A percentile compares a stretch with the other conserved stretches of the same genome.
phyloP scores from a whole-genome alignment of 192 early-diverging fungal species.

The Rhizoclosmatium sp. region DNA sequence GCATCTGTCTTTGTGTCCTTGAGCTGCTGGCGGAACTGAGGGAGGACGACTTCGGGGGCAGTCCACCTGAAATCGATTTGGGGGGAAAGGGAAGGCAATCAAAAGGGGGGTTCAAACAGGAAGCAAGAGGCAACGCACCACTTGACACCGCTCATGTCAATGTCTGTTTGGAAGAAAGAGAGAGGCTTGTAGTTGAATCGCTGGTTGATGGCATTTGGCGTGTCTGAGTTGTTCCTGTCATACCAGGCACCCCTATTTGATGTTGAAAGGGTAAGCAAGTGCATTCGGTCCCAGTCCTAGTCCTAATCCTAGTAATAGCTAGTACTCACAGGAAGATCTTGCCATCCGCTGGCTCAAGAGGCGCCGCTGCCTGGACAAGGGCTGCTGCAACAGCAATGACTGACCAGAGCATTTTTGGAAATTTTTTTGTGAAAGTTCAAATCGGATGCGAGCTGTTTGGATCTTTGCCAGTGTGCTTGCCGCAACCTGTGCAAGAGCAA shows the following conservation, averaged over 20 bases:
- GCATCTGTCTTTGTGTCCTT: conserved; percentile 7
- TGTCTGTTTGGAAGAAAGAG: conserved; percentile 40
- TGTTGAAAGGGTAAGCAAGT: background rate
- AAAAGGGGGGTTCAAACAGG: background rate
- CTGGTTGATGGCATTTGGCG: conserved; percentile 12
- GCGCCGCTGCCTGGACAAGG: background rate
- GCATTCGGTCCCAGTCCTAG: background rate
- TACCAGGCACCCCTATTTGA: conserved; percentile 27
- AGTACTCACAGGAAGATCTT: background rate
- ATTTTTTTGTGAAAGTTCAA: background rate
- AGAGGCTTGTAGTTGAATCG: conserved; percentile 30
- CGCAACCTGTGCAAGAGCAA: too few relatives aligned
- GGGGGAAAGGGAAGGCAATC: background rate
- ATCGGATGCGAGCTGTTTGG: background rate
- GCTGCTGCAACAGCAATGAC: background rate
- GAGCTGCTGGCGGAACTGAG: conserved; percentile 1
- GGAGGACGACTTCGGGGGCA: background rate
- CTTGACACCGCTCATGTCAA: conserved; percentile 28
- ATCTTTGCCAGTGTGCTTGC: too few relatives aligned
- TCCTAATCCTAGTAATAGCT: background rate
- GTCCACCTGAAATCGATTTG: conserved; percentile 9
- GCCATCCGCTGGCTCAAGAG: conserved; percentile 4
- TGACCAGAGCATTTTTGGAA: background rate
- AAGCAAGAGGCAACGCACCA: too few relatives aligned
- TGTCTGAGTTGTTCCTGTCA: conserved; percentile 25